These are phyloP conservation scores for Cercophora newfieldiana DNA, from an alignment of 495 filamentous ascomycete genomes.

Conservation along the genomic window DNA sequence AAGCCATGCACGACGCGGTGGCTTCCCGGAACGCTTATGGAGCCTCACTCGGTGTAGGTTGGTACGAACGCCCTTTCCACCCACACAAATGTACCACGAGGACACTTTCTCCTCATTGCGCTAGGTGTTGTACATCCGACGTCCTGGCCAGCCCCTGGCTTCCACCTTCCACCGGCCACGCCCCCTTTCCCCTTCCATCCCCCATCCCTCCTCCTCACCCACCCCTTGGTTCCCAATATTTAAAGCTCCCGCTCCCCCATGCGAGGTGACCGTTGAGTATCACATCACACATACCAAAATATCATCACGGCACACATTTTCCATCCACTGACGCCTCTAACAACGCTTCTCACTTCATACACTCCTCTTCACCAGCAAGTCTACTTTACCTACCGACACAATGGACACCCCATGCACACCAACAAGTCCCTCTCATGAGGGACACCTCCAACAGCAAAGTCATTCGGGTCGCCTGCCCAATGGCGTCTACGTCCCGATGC, in stretches of 20 bases:
- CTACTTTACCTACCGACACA: background rate
- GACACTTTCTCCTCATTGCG: background rate
- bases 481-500: conserved; percentile 69
- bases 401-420: conserved; percentile 12
- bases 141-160: background rate
- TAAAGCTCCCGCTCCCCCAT: background rate
- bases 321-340: background rate
- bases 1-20: background rate
- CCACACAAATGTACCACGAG: background rate
- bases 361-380: background rate
- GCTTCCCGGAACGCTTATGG: background rate
- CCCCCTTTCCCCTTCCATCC: background rate
- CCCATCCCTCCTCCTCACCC: background rate
- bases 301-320: background rate
- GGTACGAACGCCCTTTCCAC: background rate
- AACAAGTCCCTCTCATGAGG: conserved; percentile 2
- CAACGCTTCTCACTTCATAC: background rate
- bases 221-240: background rate
- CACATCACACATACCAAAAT: background rate
- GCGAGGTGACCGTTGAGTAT: background rate
- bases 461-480: conserved; percentile 31
- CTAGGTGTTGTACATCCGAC: background rate
- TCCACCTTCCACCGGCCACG: background rate
- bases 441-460: background rate
- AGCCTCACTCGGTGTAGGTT: conserved; percentile 5